Conservation (phyloP, 306 rosid genomes). For the Lagenaria siceraria region DNA sequence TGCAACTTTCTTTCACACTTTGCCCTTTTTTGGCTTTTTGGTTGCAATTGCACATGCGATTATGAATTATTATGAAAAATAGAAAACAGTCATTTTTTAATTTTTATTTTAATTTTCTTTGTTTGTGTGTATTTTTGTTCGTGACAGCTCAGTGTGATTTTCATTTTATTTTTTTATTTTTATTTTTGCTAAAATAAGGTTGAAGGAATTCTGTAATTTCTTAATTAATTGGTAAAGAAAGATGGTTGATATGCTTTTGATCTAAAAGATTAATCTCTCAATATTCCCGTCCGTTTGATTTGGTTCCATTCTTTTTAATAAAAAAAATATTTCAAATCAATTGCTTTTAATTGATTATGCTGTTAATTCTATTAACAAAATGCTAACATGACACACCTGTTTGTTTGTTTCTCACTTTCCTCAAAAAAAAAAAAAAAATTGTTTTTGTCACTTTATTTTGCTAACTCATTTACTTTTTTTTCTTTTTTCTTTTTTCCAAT, state of each 20-base stretch:
- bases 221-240: neutral
- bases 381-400: no score
- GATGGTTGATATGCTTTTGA: neutral
- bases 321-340: neutral
- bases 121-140: neutral
- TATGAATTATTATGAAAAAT: neutral
- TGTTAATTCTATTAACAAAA: no score
- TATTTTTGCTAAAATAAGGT: neutral
- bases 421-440: no score
- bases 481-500: no score
- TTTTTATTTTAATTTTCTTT: no score
- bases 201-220: neutral
- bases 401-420: no score
- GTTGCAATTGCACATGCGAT: neutral
- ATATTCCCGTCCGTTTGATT: neutral
- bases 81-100: no score
- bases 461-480: no score
- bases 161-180: no score
- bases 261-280: neutral
- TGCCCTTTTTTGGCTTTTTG: neutral
- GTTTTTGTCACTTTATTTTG: no score
- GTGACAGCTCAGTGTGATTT: neutral
- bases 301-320: neutral
- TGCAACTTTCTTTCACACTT: neutral
- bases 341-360: no score